Evolutionary conservation across 2,329 filamentous ascomycete species (phyloP).

Genomic region (Bipolaris victoriae): DNA sequence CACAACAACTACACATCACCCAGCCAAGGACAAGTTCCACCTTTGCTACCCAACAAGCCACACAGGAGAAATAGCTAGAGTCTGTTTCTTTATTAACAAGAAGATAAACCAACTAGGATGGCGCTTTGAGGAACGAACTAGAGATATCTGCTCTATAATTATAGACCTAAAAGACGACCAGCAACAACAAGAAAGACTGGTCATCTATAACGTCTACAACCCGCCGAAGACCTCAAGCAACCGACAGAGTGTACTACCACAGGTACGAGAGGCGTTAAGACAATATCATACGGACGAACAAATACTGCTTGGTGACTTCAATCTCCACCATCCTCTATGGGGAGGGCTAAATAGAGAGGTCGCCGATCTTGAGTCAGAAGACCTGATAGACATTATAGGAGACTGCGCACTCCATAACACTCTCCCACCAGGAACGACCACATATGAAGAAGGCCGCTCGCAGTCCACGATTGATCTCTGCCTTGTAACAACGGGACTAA

Average conservation of each 20-base stretch:
- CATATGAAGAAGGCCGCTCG: slow-evolving; percentile 14
- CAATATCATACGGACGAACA: slow-evolving; percentile 12
- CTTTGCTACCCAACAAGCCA: slow-evolving; percentile 18
- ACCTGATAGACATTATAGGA: slow-evolving; percentile 18
- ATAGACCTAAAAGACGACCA: slow-evolving; percentile 6
- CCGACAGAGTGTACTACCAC: slow-evolving; percentile 9
- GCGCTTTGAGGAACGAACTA: slow-evolving; percentile 20
- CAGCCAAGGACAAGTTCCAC: slow-evolving; percentile 24
- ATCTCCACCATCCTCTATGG: slow-evolving; percentile 20
- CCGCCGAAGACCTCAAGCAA: slow-evolving; percentile 13
- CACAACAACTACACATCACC: slow-evolving; percentile 26
- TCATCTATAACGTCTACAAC: slow-evolving; percentile 31
- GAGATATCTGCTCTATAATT: slow-evolving; percentile 25
- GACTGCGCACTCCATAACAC: slow-evolving; percentile 14
- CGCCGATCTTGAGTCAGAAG: slow-evolving; percentile 14
- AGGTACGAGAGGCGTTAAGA: background rate
- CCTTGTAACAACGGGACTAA: slow-evolving; percentile 15
- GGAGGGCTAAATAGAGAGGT: slow-evolving; percentile 11
- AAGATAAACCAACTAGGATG: slow-evolving; percentile 21
- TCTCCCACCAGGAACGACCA: slow-evolving; percentile 15
- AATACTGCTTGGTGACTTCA: slow-evolving; percentile 19
- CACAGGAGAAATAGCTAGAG: slow-evolving; percentile 15
- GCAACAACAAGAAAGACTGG: slow-evolving; percentile 2
- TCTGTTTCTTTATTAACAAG: slow-evolving; percentile 38
- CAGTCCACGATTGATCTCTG: slow-evolving; percentile 19